Base-by-base conservation (phyloP, 257 asterid species). In the Nicotiana attenuata region DNA sequence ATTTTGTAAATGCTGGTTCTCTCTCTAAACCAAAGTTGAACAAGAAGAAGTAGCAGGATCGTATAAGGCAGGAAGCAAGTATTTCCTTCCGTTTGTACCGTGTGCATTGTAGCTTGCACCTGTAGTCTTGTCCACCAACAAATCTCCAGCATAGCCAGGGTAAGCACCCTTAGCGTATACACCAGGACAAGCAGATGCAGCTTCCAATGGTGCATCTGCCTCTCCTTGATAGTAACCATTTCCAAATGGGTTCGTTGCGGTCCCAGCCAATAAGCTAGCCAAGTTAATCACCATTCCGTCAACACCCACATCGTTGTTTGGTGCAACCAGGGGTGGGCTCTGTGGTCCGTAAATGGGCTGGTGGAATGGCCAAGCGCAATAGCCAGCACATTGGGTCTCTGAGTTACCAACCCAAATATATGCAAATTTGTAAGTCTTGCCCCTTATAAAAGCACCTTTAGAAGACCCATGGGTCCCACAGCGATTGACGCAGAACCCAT, bases 261-360 rank as follows among this genome's bases (percentile, higher is more conserved):
- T 93, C 1, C 94, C 94, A 2, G 96, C 97, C 81, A 92, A 65
- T 29, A 92, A 93, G 78, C 91, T 89, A 1, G 90, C 90, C 56
- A 93, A 80, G 29, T 78, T 90, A 0, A 92, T 89, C 4, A 91
- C 80, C 57, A 93, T 85, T 0, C 96, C 97, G 24, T 93, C 98
- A 61, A 88, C 26, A 28, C 97, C 98, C 59, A 92, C 85, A 33
- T 93, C 97, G 69, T 89, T 89, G 81, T 93, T 93, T 6, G 98
- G 98, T 10, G 96, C 91, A 53, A 85, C 85, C 85, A 93, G 31
- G 0, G 98, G 91, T 67, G 92, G 85, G 88, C 67, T 87, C 77
- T 92, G 98, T 3, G 98, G 98, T 26, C 98, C 98, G 83, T 93
- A 93, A 11, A 77, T 75, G 64, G 98, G 98, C 81, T 91, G 97